Evolutionary conservation across 495 filamentous ascomycete species (phyloP).

Genomic region (Lentithecium fluviatile): DNA sequence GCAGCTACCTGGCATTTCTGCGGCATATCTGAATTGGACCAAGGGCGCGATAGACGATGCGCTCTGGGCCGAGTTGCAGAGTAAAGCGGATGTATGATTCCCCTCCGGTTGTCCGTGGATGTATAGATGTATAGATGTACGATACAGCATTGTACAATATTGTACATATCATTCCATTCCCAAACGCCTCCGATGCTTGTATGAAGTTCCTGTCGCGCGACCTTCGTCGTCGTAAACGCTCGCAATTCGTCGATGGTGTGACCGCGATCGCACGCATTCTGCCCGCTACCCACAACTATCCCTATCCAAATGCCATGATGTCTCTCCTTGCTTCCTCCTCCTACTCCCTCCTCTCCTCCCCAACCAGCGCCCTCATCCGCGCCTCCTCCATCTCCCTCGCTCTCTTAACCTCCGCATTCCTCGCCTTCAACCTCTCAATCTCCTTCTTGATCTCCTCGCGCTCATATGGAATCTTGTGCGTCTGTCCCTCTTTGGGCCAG

Average conservation of each 20-base stretch:
- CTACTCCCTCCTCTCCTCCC: constrained; percentile 1
- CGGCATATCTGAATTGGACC: constrained; percentile 35
- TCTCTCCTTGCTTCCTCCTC: neutral
- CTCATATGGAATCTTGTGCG: constrained; percentile 85
- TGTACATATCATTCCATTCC: constrained; percentile 12
- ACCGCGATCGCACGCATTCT: too few relatives aligned
- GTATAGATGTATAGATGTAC: neutral
- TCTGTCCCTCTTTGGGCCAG: constrained; percentile 85
- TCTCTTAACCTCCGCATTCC: constrained; percentile 26
- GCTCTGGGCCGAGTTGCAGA: constrained; percentile 36
- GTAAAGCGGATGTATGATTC: constrained; percentile 31
- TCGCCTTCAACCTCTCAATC: constrained; percentile 33
- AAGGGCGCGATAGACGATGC: constrained; percentile 33
- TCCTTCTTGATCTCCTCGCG: constrained; percentile 65
- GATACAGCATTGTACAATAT: constrained; percentile 11
- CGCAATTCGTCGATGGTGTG: too few relatives aligned
- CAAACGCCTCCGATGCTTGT: constrained; percentile 1
- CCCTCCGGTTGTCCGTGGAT: too few relatives aligned
- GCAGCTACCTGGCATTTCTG: constrained; percentile 47
- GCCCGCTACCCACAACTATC: too few relatives aligned
- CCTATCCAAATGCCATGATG: neutral
- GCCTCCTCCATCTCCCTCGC: constrained; percentile 19
- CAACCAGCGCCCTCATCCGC: neutral
- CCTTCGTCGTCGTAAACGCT: too few relatives aligned
- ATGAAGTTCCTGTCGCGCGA: too few relatives aligned